phyloP scores from a whole-genome alignment of 2,329 filamentous ascomycete genomes.

The Paecilomyces fulvus region DNA sequence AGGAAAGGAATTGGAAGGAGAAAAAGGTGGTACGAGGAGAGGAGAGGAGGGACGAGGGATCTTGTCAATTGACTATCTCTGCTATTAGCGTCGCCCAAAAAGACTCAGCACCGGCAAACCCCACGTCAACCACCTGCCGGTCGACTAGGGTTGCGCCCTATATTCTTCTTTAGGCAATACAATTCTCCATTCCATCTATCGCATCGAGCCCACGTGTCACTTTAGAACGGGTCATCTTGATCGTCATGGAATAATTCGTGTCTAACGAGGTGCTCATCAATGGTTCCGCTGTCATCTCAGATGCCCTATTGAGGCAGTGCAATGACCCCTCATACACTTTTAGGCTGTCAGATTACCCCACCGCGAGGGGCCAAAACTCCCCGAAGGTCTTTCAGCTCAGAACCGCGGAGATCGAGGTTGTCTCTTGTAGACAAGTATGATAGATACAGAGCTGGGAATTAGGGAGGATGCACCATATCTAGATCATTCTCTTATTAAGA shows the following conservation, averaged over 20 bases:
- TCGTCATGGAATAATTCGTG: neutral
- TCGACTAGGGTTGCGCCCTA: neutral
- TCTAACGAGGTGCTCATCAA: neutral
- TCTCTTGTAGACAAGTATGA: neutral
- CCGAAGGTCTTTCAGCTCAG: neutral
- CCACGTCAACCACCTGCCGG: neutral
- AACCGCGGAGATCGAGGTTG: neutral
- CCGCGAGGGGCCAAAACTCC: neutral
- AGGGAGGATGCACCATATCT: too few species aligned
- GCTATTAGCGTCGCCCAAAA: conserved; percentile 27
- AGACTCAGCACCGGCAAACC: conserved; percentile 11
- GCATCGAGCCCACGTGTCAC: neutral
- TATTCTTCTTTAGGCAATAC: neutral
- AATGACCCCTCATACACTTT: neutral
- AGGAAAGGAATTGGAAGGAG: conserved; percentile 6
- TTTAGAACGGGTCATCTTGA: neutral
- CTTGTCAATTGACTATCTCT: neutral
- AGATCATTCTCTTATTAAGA: too few species aligned
- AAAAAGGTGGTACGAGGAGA: conserved; percentile 10
- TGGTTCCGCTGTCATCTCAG: neutral
- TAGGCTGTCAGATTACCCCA: neutral
- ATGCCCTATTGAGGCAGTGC: too few species aligned
- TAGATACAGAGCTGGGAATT: too few species aligned
- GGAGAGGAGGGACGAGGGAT: conserved; percentile 10
- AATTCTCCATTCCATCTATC: neutral